Evolutionary conservation across 345 rosid species (phyloP), one percentile per base, ranked within the genome.

Genomic region (Noccaea caerulescens): DNA sequence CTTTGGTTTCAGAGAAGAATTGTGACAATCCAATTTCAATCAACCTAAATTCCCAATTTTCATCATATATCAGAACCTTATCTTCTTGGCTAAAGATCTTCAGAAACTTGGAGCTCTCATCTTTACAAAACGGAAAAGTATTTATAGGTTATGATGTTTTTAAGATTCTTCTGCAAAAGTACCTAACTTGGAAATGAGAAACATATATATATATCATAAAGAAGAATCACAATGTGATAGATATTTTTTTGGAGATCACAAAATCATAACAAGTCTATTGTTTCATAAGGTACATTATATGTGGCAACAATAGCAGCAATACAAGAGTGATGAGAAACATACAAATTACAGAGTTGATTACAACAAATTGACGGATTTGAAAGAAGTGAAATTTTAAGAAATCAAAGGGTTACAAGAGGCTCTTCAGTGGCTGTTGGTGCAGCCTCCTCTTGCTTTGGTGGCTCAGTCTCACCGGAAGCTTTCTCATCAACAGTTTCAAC

Each of bases 381-480:
- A 55, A 43, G 39, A 66, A 18, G 18, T 47, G 32, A 59, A 33
- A 27, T 27, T 27, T n/a, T 51, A 55, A 11, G 50, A 52, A 52
- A 63, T 84, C 60, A 86, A 43, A 80, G 66, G 10, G 76, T 57
- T 47, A 77, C 77, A 51, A 74, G 80, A 59, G 88, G 81, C 55
- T 77, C 79, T 44, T 77, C 83, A 6, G 34, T 72, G 37, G 82
- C 30, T 72, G 69, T 51, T 27, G 56, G 6, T 63, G 53, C 73
- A 55, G 44, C 78, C 69, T 60, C 72, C 55, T 72, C 80, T 74
- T 69, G 50, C 37, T 65, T 73, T 14, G 72, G 12, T 49, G 79
- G 65, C 66, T 72, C 73, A 58, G 77, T 52, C 37, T 52, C 71
- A 38, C 61, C 74, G 6, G 50, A 46, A 38, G 33, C 74, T 58